Conservation (phyloP, 306 rosid genomes). For the Castanea mollissima region DNA sequence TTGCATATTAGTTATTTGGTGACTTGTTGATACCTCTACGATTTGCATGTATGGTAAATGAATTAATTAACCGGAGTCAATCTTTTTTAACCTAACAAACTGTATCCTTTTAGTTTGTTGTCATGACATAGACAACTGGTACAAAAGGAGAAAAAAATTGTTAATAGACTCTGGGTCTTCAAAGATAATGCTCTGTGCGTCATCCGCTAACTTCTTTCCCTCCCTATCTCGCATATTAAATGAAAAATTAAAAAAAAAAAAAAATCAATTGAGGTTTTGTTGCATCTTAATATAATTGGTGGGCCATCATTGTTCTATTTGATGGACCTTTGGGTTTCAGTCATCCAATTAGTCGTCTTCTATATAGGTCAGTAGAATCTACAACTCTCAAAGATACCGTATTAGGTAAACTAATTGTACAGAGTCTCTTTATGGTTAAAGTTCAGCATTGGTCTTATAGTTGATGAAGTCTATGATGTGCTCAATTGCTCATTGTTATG, state of each 20-base stretch:
- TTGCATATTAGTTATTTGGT: too few species aligned
- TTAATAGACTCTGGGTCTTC: not conserved
- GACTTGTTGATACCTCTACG: accelerated
- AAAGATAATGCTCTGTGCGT: not conserved
- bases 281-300: not conserved
- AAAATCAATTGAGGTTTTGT: not conserved
- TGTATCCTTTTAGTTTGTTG: not conserved
- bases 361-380: too few species aligned
- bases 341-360: not conserved
- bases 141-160: not conserved
- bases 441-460: not conserved
- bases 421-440: not conserved
- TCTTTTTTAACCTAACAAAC: too few species aligned
- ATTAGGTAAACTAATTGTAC: not conserved
- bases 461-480: not conserved
- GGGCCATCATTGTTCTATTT: not conserved
- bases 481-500: not conserved
- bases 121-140: too few species aligned
- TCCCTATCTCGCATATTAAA: not conserved
- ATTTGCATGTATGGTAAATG: accelerated
- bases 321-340: not conserved
- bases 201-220: not conserved
- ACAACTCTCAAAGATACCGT: too few species aligned
- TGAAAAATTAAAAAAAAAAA: too few species aligned
- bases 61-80: too few species aligned